These are phyloP conservation scores for Aspergillus diversus DNA, from an alignment of 495 filamentous ascomycete genomes.

Conservation along the genomic window DNA sequence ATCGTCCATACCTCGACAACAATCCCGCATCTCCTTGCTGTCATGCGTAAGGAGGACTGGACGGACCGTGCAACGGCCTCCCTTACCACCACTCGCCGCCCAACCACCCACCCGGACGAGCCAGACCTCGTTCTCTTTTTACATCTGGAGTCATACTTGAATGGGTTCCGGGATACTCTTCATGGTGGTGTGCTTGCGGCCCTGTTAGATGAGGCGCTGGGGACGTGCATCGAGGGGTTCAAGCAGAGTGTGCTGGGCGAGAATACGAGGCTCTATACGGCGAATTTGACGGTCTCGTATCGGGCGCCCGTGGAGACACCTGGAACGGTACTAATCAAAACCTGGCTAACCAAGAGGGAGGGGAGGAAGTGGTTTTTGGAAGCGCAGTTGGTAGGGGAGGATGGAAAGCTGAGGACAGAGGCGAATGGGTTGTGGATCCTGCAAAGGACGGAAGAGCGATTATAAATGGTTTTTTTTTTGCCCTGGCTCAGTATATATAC, in stretches of 20 bases:
- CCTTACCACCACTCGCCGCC: not conserved
- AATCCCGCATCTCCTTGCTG: slow-evolving; percentile 2
- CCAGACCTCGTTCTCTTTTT: slow-evolving; percentile 4
- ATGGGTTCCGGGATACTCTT: slow-evolving; percentile 9
- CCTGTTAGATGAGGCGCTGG: slow-evolving; percentile 9
- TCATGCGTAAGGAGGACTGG: not conserved
- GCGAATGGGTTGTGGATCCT: not conserved
- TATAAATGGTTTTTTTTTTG: too few species aligned
- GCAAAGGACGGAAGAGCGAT: not conserved
- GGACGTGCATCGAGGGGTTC: slow-evolving; percentile 12
- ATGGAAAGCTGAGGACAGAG: not conserved
- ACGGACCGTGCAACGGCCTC: not conserved
- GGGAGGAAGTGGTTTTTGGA: slow-evolving; percentile 1
- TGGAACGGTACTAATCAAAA: not conserved
- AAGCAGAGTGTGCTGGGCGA: not conserved
- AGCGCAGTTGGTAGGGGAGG: not conserved
- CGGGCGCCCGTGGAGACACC: slow-evolving; percentile 4
- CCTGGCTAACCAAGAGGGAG: slow-evolving; percentile 3
- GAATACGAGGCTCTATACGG: slow-evolving; percentile 9
- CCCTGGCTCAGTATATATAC: too few species aligned
- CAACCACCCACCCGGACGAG: not conserved
- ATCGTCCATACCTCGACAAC: not conserved
- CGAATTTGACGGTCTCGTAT: slow-evolving; percentile 11
- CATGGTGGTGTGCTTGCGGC: slow-evolving; percentile 10
- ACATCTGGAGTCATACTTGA: not conserved